Evolutionary conservation across 2,329 filamentous ascomycete species (phyloP).

Genomic region (Arthrobotrys iridis): DNA sequence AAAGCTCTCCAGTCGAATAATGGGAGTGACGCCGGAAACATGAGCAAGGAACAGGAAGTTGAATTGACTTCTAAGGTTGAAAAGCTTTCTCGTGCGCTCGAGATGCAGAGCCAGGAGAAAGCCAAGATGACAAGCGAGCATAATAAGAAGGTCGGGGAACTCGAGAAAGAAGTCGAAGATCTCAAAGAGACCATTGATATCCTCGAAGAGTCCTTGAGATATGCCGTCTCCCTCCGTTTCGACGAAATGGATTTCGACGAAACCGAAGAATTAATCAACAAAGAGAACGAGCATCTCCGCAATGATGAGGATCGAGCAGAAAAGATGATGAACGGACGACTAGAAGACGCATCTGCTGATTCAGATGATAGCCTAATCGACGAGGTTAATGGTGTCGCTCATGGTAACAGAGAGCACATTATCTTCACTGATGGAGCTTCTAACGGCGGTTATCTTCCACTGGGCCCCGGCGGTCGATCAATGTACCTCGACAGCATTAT

Average conservation of each 20-base stretch:
- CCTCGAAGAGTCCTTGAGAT: constrained; percentile 47
- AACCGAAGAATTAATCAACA: constrained; percentile 9
- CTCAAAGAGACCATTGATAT: constrained; percentile 47
- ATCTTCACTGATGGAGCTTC: constrained; percentile 48
- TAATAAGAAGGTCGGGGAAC: constrained; percentile 28
- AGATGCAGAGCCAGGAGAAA: constrained; percentile 33
- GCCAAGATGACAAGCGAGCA: constrained; percentile 23
- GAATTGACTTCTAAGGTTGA: constrained; percentile 21
- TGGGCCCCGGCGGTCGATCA: constrained; percentile 18
- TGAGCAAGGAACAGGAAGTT: constrained; percentile 22
- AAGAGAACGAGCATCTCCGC: constrained; percentile 18
- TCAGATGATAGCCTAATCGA: constrained; percentile 51
- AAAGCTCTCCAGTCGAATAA: constrained; percentile 31
- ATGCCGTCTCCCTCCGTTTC: constrained; percentile 34
- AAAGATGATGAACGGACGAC: constrained; percentile 50
- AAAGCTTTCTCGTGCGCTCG: constrained; percentile 21
- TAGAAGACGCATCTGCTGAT: constrained; percentile 43
- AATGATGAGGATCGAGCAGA: constrained; percentile 39
- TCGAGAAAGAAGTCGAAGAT: constrained; percentile 44
- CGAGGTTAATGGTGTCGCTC: constrained; percentile 35
- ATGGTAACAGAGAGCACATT: constrained; percentile 25
- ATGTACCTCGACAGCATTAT: constrained; percentile 49
- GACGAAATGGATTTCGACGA: constrained; percentile 23
- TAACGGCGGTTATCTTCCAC: constrained; percentile 22
- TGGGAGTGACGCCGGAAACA: constrained; percentile 6